These are phyloP conservation scores for Tetradesmus lagerheimii DNA, from an alignment of 139 green algal genomes.

Conservation along the genomic window DNA sequence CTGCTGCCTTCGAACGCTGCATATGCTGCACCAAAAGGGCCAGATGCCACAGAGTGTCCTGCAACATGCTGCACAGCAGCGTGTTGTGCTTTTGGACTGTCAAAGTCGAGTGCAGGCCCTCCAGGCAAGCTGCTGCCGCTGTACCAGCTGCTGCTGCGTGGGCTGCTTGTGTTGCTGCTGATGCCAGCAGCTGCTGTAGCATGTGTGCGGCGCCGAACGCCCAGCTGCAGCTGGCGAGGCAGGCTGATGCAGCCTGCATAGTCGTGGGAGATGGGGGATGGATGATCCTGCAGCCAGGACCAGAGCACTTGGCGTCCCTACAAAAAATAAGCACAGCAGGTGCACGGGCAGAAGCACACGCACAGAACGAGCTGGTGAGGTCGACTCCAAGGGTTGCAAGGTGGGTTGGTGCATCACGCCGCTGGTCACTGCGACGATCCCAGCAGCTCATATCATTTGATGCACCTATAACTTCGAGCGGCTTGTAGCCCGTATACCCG, in stretches of 20 bases:
- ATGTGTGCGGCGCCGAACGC: neutral
- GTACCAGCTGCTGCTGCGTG: constrained; percentile 6
- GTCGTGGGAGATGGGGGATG: constrained; percentile 68
- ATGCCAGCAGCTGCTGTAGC: neutral
- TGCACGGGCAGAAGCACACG: neutral
- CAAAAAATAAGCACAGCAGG: neutral
- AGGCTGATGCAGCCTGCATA: constrained; percentile 91
- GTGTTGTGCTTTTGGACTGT: neutral
- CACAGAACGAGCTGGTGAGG: neutral
- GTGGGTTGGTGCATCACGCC: too few relatives aligned
- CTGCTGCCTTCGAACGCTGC: neutral
- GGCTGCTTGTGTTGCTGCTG: constrained; percentile 7
- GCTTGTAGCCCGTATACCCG: too few relatives aligned
- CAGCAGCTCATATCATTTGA: too few relatives aligned
- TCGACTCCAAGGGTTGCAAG: too few relatives aligned
- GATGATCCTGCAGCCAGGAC: constrained; percentile 89
- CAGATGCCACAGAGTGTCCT: neutral
- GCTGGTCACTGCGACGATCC: too few relatives aligned
- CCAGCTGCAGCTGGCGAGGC: constrained; percentile 74
- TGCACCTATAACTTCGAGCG: too few relatives aligned
- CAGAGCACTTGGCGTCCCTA: constrained; percentile 81
- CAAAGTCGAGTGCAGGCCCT: neutral
- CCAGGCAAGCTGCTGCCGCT: neutral
- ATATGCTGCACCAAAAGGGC: neutral
- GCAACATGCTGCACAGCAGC: neutral